Percentiles rank a stretch among this genome's conserved stretches.
Evolutionary conservation across 2,329 filamentous ascomycete species (phyloP).

Genomic region (Colletotrichum sp.): DNA sequence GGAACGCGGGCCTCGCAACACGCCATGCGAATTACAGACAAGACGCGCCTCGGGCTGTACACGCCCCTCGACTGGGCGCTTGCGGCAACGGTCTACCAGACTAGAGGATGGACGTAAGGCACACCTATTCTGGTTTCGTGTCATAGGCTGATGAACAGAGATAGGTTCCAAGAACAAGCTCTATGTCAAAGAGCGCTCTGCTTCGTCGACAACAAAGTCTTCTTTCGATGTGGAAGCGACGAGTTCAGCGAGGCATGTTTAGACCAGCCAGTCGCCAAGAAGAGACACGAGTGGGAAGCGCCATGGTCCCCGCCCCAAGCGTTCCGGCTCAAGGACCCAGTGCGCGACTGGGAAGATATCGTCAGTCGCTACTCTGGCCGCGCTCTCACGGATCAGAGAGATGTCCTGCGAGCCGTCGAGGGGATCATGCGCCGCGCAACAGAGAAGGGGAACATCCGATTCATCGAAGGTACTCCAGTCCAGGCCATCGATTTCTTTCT

Average conservation of each 20-base stretch:
- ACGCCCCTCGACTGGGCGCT: background rate
- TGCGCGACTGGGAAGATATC: background rate
- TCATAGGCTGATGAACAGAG: background rate
- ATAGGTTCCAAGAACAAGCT: background rate
- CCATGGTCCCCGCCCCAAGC: background rate
- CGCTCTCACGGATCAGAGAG: background rate
- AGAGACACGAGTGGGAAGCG: background rate
- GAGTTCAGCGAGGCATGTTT: background rate
- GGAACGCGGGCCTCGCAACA: background rate
- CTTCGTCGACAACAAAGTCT: background rate
- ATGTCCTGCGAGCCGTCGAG: background rate
- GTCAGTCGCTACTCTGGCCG: background rate
- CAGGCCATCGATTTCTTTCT: background rate
- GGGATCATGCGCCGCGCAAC: background rate
- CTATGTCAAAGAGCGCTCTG: background rate
- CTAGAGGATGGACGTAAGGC: background rate
- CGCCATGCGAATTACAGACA: background rate
- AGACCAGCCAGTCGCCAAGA: background rate
- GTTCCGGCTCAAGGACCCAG: background rate
- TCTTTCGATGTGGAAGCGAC: background rate
- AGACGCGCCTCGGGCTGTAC: background rate
- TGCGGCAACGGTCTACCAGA: background rate
- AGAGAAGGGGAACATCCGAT: background rate
- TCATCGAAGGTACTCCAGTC: background rate
- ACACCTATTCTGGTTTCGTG: fast-evolving